Evolutionary conservation across 108 stramenopile species (phyloP), one percentile per base, ranked within the genome.

Genomic region (Epipyxis sp.): DNA sequence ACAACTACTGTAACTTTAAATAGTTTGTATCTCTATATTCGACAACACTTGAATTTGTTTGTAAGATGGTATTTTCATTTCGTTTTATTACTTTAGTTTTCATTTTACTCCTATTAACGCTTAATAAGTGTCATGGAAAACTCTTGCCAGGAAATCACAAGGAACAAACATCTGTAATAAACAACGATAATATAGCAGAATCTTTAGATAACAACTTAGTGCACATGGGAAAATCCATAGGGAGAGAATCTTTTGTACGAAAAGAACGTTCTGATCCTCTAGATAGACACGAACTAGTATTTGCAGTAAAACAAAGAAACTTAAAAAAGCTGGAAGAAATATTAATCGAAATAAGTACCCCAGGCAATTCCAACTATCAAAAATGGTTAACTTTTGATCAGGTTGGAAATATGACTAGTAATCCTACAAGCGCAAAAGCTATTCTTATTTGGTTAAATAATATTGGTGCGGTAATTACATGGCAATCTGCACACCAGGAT

Each of bases 341-440:
- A 44, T 59, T 69, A 29, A 42, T 67, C 54, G 79, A 80, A 35
- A 37, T 45, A 13, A 59, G 69, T 30, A 35, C 44, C 71, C 79
- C 79, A 1, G 25, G 39, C 1, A 54, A 34, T 57, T 69, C 79
- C 27, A 25, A 37, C 46, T 80, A 80, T 29, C 69, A 54, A 1
- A 27, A 80, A 30, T 69, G 69, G 42, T 32, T 80, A 35, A 25
- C 43, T 59, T 20, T 50, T 37, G 42, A 71, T 32, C 69, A 80
- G 20, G 71, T 80, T 1, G 34, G 44, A 45, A 27, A 62, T 39
- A 2, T 80, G n/a, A 54, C 72, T 34, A 39, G 20, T 16, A 65
- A 65, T 32, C 6, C 27, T 20, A 29, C 29, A 13, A 1, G 35
- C 42, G 46, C 10, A 39, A 44, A 77, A 1, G 71, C 40, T 30